A percentile compares a stretch with the other conserved stretches of the same genome.
Conservation (phyloP, 805 yeast species). For the Kurtzmaniella fragi region DNA sequence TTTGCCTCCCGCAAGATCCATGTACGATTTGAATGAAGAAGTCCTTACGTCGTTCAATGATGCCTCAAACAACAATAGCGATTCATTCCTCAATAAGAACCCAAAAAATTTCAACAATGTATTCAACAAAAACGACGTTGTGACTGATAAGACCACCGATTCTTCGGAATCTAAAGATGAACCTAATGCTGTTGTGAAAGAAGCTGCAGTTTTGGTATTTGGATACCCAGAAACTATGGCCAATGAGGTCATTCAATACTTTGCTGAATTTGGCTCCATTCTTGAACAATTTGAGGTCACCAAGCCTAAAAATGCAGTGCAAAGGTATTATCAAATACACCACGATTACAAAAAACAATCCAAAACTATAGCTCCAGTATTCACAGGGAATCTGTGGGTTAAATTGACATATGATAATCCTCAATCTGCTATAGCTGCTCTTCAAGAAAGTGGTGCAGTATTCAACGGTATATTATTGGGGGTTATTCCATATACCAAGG, state of each 20-base stretch:
- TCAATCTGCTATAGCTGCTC: slow-evolving; percentile 73
- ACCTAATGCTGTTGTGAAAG: slow-evolving; percentile 20
- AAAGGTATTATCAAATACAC: slow-evolving; percentile 4
- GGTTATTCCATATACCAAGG: slow-evolving; percentile 63
- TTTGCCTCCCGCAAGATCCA: slow-evolving; percentile 46
- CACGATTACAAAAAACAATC: slow-evolving; percentile 3
- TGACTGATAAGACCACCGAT: slow-evolving; percentile 8
- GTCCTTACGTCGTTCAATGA: slow-evolving; percentile 31
- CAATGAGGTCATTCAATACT: slow-evolving; percentile 61
- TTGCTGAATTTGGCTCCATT: slow-evolving; percentile 73
- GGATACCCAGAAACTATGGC: slow-evolving; percentile 84
- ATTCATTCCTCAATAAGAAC: slow-evolving; percentile 40
- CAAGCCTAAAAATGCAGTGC: slow-evolving; percentile 8
- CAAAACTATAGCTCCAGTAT: slow-evolving; percentile 52
- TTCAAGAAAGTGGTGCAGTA: slow-evolving; percentile 74
- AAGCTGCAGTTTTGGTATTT: slow-evolving; percentile 73
- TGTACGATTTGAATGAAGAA: slow-evolving; percentile 45
- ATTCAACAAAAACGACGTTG: slow-evolving; percentile 31
- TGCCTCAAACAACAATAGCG: slow-evolving; percentile 28
- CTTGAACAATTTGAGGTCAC: slow-evolving; percentile 62
- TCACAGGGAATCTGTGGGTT: slow-evolving; percentile 88
- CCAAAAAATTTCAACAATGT: slow-evolving; percentile 43
- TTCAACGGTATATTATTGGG: slow-evolving; percentile 64
- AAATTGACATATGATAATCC: slow-evolving; percentile 77
- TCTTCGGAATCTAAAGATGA: slow-evolving; percentile 4